These are phyloP conservation scores for Chaetomium sp. DNA, from an alignment of 2,329 filamentous ascomycete genomes.

Conservation along the genomic window DNA sequence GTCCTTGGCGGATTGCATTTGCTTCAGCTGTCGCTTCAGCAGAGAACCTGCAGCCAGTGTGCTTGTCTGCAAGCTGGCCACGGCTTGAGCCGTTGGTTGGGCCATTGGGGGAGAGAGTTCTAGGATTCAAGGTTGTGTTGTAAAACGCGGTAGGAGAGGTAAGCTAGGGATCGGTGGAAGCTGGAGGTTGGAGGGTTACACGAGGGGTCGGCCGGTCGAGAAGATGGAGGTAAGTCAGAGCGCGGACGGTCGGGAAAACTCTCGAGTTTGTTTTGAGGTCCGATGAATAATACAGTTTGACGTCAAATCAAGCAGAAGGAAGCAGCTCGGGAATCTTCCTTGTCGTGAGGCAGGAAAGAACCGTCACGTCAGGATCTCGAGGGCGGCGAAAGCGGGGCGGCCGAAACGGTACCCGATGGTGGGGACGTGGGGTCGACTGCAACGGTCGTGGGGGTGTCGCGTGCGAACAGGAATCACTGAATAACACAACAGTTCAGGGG, in stretches of 20 bases:
- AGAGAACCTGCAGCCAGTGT: slow-evolving; percentile 67
- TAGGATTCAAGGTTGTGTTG: background rate
- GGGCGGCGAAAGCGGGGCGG: slow-evolving; percentile 2
- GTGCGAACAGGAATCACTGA: no score
- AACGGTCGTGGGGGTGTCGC: no score
- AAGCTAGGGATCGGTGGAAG: no score
- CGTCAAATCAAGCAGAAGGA: background rate
- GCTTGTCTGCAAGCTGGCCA: slow-evolving; percentile 20
- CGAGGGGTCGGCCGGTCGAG: no score
- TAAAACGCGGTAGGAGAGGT: background rate
- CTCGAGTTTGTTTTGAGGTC: no score
- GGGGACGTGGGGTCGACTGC: no score
- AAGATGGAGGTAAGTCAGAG: no score
- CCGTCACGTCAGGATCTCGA: background rate
- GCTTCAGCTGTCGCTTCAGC: slow-evolving; percentile 79
- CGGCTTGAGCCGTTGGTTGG: background rate
- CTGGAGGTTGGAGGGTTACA: no score
- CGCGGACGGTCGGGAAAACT: no score
- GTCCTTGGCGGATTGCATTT: slow-evolving; percentile 87
- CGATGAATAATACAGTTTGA: no score
- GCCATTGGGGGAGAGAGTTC: background rate
- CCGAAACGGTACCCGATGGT: background rate
- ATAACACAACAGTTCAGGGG: no score
- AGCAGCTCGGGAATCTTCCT: background rate
- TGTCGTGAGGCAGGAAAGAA: background rate